Percentiles rank a stretch among this genome's conserved stretches.
Conservation (phyloP, 176 grass and related monocot genomes). For the Areca catechu region DNA sequence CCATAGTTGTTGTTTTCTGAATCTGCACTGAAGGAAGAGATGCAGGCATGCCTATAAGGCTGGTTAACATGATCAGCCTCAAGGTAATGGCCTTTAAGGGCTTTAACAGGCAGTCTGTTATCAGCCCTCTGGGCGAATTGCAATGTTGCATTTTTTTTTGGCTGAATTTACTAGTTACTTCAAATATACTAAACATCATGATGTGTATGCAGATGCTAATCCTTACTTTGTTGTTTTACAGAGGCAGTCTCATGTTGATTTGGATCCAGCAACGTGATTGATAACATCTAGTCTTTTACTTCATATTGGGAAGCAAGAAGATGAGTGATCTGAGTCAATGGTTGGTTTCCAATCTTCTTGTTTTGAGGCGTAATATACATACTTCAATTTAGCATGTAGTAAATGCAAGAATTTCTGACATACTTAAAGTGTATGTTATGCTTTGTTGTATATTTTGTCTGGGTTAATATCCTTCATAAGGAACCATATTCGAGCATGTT, state of each 20-base stretch:
- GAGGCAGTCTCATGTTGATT: slow-evolving; percentile 28
- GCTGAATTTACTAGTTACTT: slow-evolving; percentile 21
- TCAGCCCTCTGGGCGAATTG: slow-evolving; percentile 7
- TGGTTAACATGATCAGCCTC: slow-evolving; percentile 23
- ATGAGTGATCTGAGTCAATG: slow-evolving; percentile 27
- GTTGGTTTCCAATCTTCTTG: slow-evolving; percentile 11
- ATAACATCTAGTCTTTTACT: slow-evolving; percentile 21
- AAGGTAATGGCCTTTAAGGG: slow-evolving; percentile 12
- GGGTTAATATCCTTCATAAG: no score
- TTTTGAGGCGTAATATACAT: background rate
- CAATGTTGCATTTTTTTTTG: slow-evolving; percentile 10
- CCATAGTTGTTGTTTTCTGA: no score
- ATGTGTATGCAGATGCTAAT: slow-evolving; percentile 33
- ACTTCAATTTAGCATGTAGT: background rate
- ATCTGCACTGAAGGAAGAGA: background rate
- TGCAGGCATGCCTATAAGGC: slow-evolving; percentile 2
- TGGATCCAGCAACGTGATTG: slow-evolving; percentile 30
- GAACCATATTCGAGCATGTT: no score
- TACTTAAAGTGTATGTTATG: no score
- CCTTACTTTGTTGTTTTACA: slow-evolving; percentile 51
- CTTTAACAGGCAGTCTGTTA: slow-evolving; percentile 18
- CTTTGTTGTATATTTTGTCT: no score
- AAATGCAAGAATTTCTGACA: no score
- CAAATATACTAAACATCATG: slow-evolving; percentile 29
- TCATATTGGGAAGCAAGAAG: slow-evolving; percentile 15